Evolutionary conservation across 768 basidiomycete genomes (phyloP).

Genomic region (Lactarius tabidus): DNA sequence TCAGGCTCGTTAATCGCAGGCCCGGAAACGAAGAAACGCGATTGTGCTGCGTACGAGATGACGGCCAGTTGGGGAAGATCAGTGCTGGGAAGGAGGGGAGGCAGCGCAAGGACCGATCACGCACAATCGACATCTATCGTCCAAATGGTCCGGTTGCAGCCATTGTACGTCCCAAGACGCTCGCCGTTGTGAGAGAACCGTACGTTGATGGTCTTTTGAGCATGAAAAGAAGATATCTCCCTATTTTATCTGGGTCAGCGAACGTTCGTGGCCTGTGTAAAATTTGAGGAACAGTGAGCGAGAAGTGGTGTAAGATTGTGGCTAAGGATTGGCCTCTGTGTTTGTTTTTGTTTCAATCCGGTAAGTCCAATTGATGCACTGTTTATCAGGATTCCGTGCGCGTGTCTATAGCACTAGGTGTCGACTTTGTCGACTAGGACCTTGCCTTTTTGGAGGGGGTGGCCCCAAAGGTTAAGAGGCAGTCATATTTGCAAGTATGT

Average conservation of each 20-base stretch:
- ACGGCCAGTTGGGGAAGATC: not conserved
- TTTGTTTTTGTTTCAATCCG: not conserved
- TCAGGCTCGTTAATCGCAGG: no score
- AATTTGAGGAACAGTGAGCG: not conserved
- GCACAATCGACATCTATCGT: conserved; percentile 93
- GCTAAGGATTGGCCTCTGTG: not conserved
- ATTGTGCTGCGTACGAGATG: conserved; percentile 53
- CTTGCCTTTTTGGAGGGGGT: no score
- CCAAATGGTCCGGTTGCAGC: conserved; percentile 96
- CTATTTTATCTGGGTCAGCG: conserved; percentile 96
- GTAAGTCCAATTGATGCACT: no score
- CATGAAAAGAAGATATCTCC: conserved; percentile 95
- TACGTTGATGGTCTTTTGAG: conserved; percentile 96
- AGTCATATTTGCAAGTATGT: no score
- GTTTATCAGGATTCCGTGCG: no score
- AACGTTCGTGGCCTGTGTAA: conserved; percentile 87
- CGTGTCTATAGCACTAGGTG: no score
- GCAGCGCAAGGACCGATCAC: conserved; percentile 30
- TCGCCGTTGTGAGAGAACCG: conserved; percentile 99
- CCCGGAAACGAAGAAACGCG: conserved; percentile 83
- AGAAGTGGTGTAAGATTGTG: conserved; percentile 35
- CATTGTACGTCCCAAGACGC: conserved; percentile 92
- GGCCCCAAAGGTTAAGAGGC: no score
- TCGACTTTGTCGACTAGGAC: no score
- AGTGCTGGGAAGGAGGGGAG: conserved; percentile 5